These are phyloP conservation scores for Pseudodiploospora longispora DNA, from an alignment of 2,329 filamentous ascomycete species.

Conservation along the genomic window DNA sequence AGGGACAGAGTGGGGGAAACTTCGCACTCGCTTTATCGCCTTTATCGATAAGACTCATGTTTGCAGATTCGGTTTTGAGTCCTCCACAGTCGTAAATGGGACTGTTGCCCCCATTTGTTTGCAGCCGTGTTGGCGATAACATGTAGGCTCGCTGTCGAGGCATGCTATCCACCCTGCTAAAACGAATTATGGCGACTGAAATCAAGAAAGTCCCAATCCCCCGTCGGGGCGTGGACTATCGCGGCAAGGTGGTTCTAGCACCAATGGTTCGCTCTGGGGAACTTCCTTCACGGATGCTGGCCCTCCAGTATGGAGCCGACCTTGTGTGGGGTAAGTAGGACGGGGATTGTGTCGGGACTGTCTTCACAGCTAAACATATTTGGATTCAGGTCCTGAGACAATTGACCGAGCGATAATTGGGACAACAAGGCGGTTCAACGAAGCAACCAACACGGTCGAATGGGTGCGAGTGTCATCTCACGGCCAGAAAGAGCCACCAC, in stretches of 20 bases:
- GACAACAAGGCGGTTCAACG: slow-evolving; percentile 68
- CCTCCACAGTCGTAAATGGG: too few relatives aligned
- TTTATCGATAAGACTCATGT: too few relatives aligned
- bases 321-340: slow-evolving; percentile 74
- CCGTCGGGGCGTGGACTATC: slow-evolving; percentile 81
- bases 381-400: slow-evolving; percentile 69
- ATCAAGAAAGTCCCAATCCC: slow-evolving; percentile 74
- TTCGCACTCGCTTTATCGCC: too few relatives aligned
- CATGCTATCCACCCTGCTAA: slow-evolving; percentile 28
- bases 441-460: slow-evolving; percentile 70
- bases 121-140: not conserved
- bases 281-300: slow-evolving; percentile 77
- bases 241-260: slow-evolving; percentile 86
- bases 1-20: too few relatives aligned
- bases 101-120: too few relatives aligned
- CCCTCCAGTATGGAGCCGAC: slow-evolving; percentile 91
- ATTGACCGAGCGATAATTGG: slow-evolving; percentile 90
- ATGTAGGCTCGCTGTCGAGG: slow-evolving; percentile 12
- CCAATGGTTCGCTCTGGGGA: slow-evolving; percentile 99
- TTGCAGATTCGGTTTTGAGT: too few relatives aligned
- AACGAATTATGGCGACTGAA: slow-evolving; percentile 50
- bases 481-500: slow-evolving; percentile 48
- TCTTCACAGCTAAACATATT: not conserved
- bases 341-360: not conserved
- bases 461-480: slow-evolving; percentile 73